A percentile compares a stretch with the other conserved stretches of the same genome.
phyloP scores from a whole-genome alignment of 1,284 basidiomycete genomes.

The Pseudomicrostroma phylloplanum region DNA sequence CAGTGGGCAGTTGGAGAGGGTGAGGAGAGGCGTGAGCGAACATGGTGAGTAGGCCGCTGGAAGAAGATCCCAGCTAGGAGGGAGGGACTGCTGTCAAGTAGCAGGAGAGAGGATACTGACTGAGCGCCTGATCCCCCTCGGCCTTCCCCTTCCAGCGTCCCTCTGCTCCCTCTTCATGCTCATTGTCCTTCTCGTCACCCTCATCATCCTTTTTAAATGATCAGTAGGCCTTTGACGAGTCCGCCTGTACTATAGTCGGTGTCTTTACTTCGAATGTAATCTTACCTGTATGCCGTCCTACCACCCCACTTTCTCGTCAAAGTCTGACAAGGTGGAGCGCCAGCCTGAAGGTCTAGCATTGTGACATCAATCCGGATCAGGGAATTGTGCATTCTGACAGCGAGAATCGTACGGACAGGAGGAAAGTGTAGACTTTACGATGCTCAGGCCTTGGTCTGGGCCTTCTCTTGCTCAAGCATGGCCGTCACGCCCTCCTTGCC shows the following conservation, averaged over 20 bases:
- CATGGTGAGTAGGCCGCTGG: slow-evolving; percentile 35
- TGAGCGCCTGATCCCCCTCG: not conserved
- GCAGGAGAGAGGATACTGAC: not conserved
- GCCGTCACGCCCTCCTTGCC: not conserved
- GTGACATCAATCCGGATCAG: no score
- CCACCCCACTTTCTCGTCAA: no score
- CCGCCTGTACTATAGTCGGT: no score
- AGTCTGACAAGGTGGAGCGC: no score
- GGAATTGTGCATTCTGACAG: no score
- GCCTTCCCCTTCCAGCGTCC: not conserved
- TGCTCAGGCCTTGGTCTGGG: not conserved
- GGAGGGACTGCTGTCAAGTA: not conserved
- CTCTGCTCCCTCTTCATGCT: not conserved
- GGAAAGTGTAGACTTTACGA: not conserved
- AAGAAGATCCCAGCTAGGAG: not conserved
- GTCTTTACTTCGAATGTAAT: no score
- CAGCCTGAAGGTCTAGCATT: no score
- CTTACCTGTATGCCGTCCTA: no score
- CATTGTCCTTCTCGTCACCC: slow-evolving; percentile 1
- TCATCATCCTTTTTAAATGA: slow-evolving; percentile 13
- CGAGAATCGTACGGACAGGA: no score
- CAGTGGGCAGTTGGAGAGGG: slow-evolving; percentile 25
- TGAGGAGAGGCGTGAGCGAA: slow-evolving; percentile 34
- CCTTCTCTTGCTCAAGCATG: not conserved
- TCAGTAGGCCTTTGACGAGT: no score